A percentile compares a stretch with the other conserved stretches of the same genome.
These are phyloP conservation scores for Trametes versicolor DNA, from an alignment of 1,284 basidiomycete genomes.

Conservation along the genomic window DNA sequence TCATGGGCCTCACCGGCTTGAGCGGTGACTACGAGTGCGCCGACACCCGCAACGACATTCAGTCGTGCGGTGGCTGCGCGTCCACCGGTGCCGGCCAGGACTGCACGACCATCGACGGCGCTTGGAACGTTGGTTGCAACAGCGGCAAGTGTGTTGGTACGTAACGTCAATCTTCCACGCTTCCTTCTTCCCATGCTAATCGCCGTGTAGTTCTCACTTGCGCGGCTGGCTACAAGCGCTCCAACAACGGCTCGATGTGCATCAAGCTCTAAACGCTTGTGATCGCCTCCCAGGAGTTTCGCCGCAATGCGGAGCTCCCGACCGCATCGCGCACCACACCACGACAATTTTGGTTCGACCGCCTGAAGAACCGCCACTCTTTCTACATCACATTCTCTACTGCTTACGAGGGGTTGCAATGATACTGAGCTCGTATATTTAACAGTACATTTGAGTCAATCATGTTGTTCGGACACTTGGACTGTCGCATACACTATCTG, in stretches of 20 bases:
- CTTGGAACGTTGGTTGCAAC: conserved; percentile 76
- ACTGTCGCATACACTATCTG: conserved; percentile 25
- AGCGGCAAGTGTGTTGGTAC: conserved; percentile 64
- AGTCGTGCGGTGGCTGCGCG: conserved; percentile 80
- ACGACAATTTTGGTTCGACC: conserved; percentile 15
- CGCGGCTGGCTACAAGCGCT: conserved; percentile 60
- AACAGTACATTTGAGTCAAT: conserved; percentile 15
- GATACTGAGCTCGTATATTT: conserved; percentile 19
- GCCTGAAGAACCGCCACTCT: conserved; percentile 30
- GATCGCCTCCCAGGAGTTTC: conserved; percentile 14
- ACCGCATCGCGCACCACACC: conserved; percentile 2
- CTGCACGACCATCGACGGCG: conserved; percentile 72
- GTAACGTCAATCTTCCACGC: conserved; percentile 38
- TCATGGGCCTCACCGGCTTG: conserved; percentile 50
- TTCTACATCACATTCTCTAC: conserved; percentile 28
- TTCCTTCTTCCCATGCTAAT: conserved; percentile 13
- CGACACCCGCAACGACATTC: conserved; percentile 62
- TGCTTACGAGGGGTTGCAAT: conserved; percentile 13
- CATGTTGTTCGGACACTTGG: conserved; percentile 21
- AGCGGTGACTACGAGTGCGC: conserved; percentile 70
- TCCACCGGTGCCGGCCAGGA: conserved; percentile 71
- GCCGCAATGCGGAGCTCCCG: not conserved
- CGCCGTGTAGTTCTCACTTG: conserved; percentile 64
- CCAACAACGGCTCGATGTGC: conserved; percentile 63
- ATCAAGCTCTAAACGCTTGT: conserved; percentile 50